Evolutionary conservation across 495 filamentous ascomycete genomes (phyloP).

Genomic region (Neurospora sp.): DNA sequence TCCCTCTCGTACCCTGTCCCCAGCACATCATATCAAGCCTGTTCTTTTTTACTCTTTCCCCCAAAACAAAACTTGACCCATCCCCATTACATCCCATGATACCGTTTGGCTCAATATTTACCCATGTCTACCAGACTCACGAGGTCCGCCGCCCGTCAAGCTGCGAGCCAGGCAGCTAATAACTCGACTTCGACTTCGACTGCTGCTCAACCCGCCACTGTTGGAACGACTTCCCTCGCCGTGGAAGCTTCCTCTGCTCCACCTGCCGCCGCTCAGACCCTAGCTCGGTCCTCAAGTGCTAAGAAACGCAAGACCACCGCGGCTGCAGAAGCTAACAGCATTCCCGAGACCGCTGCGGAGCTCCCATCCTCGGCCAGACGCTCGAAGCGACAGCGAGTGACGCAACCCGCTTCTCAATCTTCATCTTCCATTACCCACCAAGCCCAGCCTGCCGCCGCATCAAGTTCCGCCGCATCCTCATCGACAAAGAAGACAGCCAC

Average conservation of each 20-base stretch:
- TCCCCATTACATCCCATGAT: constrained; percentile 5
- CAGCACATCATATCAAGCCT: not conserved
- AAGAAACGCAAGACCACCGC: constrained; percentile 31
- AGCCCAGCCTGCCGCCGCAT: constrained; percentile 11
- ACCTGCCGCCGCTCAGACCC: constrained; percentile 32
- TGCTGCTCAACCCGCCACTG: constrained; percentile 25
- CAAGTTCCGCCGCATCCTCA: constrained; percentile 10
- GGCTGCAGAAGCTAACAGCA: constrained; percentile 10
- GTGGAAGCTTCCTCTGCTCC: constrained; percentile 22
- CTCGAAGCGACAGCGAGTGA: constrained; percentile 40
- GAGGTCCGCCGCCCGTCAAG: constrained; percentile 68
- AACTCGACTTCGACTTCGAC: constrained; percentile 35
- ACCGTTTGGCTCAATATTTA: constrained; percentile 23
- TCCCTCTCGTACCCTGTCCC: not conserved
- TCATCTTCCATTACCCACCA: constrained; percentile 1
- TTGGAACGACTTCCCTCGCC: not conserved
- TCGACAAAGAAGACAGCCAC: constrained; percentile 25
- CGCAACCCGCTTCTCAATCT: constrained; percentile 17
- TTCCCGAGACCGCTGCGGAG: constrained; percentile 19
- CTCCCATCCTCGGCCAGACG: constrained; percentile 32
- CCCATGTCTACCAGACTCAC: constrained; percentile 83
- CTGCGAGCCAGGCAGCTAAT: constrained; percentile 46
- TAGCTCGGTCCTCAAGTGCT: constrained; percentile 15
- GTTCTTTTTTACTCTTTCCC: not conserved
- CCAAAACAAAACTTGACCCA: not conserved